Evolutionary conservation across 2,329 filamentous ascomycete species (phyloP), one percentile per base, ranked within the genome.

Genomic region (Trichoderma sp.): DNA sequence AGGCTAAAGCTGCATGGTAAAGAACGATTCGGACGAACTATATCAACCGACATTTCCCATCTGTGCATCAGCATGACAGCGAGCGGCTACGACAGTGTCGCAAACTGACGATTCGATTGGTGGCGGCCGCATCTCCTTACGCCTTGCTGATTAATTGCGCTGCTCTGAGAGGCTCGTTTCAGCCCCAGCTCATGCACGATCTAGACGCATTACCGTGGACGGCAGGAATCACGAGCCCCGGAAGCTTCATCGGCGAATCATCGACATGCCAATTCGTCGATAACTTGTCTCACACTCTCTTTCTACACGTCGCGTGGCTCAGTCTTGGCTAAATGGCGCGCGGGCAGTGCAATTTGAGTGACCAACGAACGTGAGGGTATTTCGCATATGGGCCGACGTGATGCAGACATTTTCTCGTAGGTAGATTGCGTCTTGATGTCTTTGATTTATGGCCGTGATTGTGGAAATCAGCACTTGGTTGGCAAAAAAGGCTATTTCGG

Each of bases 101-200:
- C 53, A 58, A 60, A 60, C 65, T 51, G 21, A 68, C 56, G 32
- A 47, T 32, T 47, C 65, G 53, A 68, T 58, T 60, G 66, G 66
- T 30, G 58, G 56, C n/a, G 11, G 36, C 28, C 43, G 61, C 34
- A n/a, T 43, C 61, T 47, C 36, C 24, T 71, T 71, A 71, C 69
- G 69, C 69, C 36, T 34, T 60, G 79, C 80, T 81, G 79, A 81
- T 78, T 81, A 81, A 81, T 81, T 79, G 65, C 76, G 76, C 65
- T 58, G 75, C 76, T 77, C 76, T 81, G 75, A 81, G 76, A 81
- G 80, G 80, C 73, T 68, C 60, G 60, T 18, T 28, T 61, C 58
- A 12, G 56, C 61, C 63, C 69, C 62, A 39, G 53, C 32, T 32
- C 39, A 62, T 63, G 66, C 71, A 64, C 39, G 57, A 63, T 47